These are phyloP conservation scores for Monosporascus cannonballus DNA, from an alignment of 2,329 filamentous ascomycete species.

Conservation along the genomic window DNA sequence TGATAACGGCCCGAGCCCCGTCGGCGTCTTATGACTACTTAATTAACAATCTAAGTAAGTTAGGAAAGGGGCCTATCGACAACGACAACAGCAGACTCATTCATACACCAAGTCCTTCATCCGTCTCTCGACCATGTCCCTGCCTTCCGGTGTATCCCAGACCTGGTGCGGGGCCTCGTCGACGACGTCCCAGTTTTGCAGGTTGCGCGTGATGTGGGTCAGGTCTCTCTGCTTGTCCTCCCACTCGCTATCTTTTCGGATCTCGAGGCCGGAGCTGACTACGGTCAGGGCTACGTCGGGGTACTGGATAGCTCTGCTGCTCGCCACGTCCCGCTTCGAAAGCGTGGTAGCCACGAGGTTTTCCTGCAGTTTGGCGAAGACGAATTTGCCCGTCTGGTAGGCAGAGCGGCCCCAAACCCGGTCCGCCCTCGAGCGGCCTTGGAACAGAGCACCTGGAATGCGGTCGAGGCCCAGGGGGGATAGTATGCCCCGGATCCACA, in stretches of 20 bases:
- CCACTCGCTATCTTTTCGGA: constrained; percentile 66
- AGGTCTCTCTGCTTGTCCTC: constrained; percentile 79
- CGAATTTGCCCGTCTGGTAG: constrained; percentile 73
- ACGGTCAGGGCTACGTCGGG: constrained; percentile 71
- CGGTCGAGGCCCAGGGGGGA: constrained; percentile 83
- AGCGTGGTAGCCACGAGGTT: constrained; percentile 80
- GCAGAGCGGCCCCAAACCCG: constrained; percentile 76
- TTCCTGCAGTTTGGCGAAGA: constrained; percentile 91
- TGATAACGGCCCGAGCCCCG: too few species aligned
- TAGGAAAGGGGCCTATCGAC: too few species aligned
- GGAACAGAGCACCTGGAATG: constrained; percentile 73
- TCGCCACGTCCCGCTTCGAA: constrained; percentile 74
- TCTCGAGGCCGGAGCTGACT: constrained; percentile 72
- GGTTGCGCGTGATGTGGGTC: constrained; percentile 70
- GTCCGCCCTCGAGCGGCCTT: constrained; percentile 72
- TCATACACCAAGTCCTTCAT: constrained; percentile 58
- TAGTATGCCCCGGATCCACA: constrained; percentile 82
- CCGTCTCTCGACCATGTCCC: constrained; percentile 71
- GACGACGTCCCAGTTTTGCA: constrained; percentile 82
- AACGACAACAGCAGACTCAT: not conserved
- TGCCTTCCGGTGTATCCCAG: constrained; percentile 70
- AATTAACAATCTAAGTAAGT: too few species aligned
- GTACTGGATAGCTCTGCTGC: constrained; percentile 73
- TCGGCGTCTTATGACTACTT: too few species aligned
- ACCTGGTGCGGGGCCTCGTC: constrained; percentile 79